phyloP scores from a whole-genome alignment of 2,329 filamentous ascomycete species.

The Penicillium sp. region DNA sequence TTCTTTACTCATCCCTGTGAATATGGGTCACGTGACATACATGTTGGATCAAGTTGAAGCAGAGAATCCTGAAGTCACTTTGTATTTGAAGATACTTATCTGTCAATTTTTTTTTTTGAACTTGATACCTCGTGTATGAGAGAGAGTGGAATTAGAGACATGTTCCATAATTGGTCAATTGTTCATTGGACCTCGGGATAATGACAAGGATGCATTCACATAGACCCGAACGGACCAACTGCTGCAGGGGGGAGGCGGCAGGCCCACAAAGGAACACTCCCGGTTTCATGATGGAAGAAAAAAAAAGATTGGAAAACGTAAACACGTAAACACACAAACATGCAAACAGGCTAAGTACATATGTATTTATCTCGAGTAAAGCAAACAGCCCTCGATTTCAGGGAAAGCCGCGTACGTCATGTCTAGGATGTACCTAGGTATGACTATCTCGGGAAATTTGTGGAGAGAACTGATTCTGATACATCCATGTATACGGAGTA shows the following conservation, averaged over 20 bases:
- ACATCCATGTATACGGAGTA: neutral
- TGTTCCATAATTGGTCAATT: neutral
- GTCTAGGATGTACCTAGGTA: neutral
- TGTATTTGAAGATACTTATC: neutral
- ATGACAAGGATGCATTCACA: slow-evolving; percentile 3
- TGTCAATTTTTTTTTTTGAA: neutral
- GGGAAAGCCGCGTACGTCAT: slow-evolving; percentile 5
- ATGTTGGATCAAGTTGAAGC: neutral
- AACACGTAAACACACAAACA: neutral
- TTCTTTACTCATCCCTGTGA: neutral
- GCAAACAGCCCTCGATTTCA: neutral
- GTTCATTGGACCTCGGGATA: neutral
- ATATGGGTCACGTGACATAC: neutral
- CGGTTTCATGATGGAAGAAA: slow-evolving; percentile 6
- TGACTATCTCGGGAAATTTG: neutral
- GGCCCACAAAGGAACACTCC: slow-evolving; percentile 5
- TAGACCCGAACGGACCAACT: slow-evolving; percentile 1
- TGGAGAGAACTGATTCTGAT: neutral
- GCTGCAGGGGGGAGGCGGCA: slow-evolving; percentile 9
- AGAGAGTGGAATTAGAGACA: neutral
- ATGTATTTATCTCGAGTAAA: neutral
- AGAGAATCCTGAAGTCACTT: neutral
- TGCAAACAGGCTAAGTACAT: neutral
- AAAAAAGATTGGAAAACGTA: neutral
- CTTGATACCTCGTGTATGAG: neutral